A percentile compares a stretch with the other conserved stretches of the same genome.
These are phyloP conservation scores for Hypoxylon subgilvum DNA, from an alignment of 495 filamentous ascomycete genomes.

Conservation along the genomic window DNA sequence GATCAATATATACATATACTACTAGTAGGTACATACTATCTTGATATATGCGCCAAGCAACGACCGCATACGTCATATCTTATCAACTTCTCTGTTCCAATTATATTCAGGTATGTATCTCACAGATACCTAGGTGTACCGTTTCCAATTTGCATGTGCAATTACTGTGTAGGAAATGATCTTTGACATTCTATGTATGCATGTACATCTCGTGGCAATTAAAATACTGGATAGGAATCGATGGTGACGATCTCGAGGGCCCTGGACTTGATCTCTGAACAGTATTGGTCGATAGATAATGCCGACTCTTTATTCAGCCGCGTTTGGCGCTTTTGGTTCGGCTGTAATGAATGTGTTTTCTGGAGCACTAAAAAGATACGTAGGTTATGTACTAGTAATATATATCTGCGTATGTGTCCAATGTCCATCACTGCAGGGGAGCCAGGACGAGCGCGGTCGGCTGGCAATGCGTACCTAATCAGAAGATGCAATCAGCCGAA, in stretches of 20 bases:
- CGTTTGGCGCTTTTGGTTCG: conserved; percentile 18
- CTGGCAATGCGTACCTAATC: conserved; percentile 19
- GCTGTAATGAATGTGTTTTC: too few species aligned
- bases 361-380: too few species aligned
- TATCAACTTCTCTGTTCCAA: not conserved
- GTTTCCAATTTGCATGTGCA: too few species aligned
- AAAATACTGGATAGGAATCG: not conserved
- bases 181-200: too few species aligned
- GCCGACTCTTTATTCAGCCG: not conserved
- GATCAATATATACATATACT: not conserved
- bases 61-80: conserved; percentile 32
- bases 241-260: too few species aligned
- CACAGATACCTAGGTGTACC: too few species aligned
- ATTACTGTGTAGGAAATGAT: too few species aligned
- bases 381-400: too few species aligned
- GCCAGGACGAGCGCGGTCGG: conserved; percentile 16
- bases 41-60: conserved; percentile 12
- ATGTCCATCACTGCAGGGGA: conserved; percentile 22
- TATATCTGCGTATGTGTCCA: too few species aligned
- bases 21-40: too few species aligned
- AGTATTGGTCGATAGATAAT: too few species aligned
- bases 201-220: conserved; percentile 9
- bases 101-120: not conserved
- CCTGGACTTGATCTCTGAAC: not conserved
- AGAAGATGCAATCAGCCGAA: conserved; percentile 29